These are phyloP conservation scores for Fraxinus cuspidata DNA, from an alignment of 257 asterid species.

Conservation along the genomic window DNA sequence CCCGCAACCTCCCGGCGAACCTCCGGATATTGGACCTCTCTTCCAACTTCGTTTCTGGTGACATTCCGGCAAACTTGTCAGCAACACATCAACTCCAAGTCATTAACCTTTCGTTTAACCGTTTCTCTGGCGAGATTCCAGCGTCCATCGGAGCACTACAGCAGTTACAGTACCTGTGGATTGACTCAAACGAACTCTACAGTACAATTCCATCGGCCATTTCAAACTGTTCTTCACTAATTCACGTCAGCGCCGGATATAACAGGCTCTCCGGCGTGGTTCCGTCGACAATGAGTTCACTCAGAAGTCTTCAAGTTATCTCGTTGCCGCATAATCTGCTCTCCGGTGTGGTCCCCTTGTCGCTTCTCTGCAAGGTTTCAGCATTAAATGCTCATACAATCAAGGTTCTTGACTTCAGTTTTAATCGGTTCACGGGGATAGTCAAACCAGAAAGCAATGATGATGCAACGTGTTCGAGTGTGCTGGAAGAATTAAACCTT, in stretches of 20 bases:
- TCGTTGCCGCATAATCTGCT: slow-evolving; percentile 64
- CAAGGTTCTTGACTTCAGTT: slow-evolving; percentile 61
- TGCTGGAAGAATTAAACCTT: slow-evolving; percentile 58
- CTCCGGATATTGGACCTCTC: slow-evolving; percentile 63
- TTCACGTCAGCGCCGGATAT: slow-evolving; percentile 65
- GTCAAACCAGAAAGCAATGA: slow-evolving; percentile 25
- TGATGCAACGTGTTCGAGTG: slow-evolving; percentile 46
- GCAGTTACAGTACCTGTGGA: slow-evolving; percentile 54
- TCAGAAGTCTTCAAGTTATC: slow-evolving; percentile 47
- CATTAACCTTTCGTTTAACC: slow-evolving; percentile 61
- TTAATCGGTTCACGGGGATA: slow-evolving; percentile 75
- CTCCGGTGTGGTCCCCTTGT: slow-evolving; percentile 61
- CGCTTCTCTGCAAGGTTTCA: slow-evolving; percentile 57
- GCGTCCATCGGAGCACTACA: slow-evolving; percentile 52
- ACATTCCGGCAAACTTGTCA: slow-evolving; percentile 52
- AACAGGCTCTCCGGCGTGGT: slow-evolving; percentile 65
- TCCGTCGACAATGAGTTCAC: slow-evolving; percentile 64
- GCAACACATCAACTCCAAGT: slow-evolving; percentile 51
- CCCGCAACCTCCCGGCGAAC: slow-evolving; percentile 36
- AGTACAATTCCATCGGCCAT: slow-evolving; percentile 83
- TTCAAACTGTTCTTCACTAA: slow-evolving; percentile 66
- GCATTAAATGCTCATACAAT: slow-evolving; percentile 47
- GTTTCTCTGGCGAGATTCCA: slow-evolving; percentile 66
- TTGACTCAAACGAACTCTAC: slow-evolving; percentile 54
- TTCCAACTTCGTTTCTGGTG: slow-evolving; percentile 57